Conservation (phyloP, 257 asterid genomes). For the Ehretia macrophylla region DNA sequence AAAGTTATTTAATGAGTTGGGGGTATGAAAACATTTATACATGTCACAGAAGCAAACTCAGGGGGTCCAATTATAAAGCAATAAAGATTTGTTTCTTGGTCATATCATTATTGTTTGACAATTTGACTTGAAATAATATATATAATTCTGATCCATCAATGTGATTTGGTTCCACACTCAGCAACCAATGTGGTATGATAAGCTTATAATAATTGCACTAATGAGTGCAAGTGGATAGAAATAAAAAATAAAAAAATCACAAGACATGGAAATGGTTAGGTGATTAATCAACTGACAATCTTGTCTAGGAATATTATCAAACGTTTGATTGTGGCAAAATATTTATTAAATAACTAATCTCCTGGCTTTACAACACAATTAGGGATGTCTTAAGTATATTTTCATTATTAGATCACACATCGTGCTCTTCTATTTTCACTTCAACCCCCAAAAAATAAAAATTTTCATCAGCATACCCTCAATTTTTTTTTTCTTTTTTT, state of each 20-base stretch:
- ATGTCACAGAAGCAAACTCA: neutral
- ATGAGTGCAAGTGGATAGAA: constrained; percentile 28
- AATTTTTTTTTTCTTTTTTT: too few relatives aligned
- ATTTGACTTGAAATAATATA: neutral
- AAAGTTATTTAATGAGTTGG: neutral
- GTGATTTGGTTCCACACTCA: too few relatives aligned
- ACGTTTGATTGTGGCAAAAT: constrained; percentile 15
- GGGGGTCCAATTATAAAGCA: neutral
- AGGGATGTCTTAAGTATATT: neutral
- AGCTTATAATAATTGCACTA: constrained; percentile 18
- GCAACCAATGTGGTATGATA: too few relatives aligned
- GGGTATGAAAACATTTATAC: neutral
- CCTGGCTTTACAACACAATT: constrained; percentile 12
- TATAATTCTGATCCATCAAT: constrained; percentile 20
- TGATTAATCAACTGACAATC: constrained; percentile 38
- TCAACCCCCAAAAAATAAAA: too few relatives aligned
- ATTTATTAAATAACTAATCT: constrained; percentile 22
- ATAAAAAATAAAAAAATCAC: constrained; percentile 20
- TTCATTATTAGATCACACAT: too few relatives aligned
- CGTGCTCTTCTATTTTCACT: too few relatives aligned
- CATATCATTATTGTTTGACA: neutral
- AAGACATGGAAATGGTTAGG: constrained; percentile 27
- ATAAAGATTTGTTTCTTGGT: constrained; percentile 7
- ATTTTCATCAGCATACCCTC: too few relatives aligned
- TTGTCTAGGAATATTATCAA: constrained; percentile 33